Conservation (phyloP, 176 grass and related monocot genomes). For the Eleusine indica region DNA sequence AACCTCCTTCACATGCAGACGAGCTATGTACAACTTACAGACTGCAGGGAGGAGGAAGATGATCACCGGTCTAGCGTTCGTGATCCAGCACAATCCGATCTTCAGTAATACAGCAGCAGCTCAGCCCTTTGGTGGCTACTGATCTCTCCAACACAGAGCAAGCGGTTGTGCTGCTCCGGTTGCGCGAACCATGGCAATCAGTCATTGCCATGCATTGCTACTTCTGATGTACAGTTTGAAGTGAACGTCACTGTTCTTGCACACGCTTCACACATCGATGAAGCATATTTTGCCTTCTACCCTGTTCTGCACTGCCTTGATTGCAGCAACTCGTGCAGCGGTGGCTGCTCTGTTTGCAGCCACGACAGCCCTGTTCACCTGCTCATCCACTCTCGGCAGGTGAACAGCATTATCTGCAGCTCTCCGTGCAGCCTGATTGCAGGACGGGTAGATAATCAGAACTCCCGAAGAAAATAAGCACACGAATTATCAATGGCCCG, state of each 20-base stretch:
- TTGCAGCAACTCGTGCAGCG: constrained; percentile 68
- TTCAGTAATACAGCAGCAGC: constrained; percentile 25
- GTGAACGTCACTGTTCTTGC: not conserved
- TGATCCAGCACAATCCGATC: not conserved
- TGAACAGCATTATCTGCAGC: constrained; percentile 48
- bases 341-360: constrained; percentile 71
- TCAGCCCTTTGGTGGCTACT: constrained; percentile 44
- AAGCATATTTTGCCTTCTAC: constrained; percentile 70
- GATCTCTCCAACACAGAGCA: constrained; percentile 54
- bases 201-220: constrained; percentile 38
- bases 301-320: constrained; percentile 81
- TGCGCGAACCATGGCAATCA: constrained; percentile 40
- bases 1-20: not conserved
- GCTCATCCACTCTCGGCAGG: constrained; percentile 60
- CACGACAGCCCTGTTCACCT: constrained; percentile 59
- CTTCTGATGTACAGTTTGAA: constrained; percentile 55
- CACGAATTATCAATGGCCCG: not conserved
- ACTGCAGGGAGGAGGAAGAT: constrained; percentile 30
- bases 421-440: constrained; percentile 55
- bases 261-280: constrained; percentile 45
- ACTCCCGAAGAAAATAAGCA: constrained; percentile 6
- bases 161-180: constrained; percentile 58
- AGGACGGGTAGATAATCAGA: constrained; percentile 5
- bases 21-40: constrained; percentile 48
- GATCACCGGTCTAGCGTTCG: not conserved